phyloP scores from a whole-genome alignment of 1,284 basidiomycete genomes.

The Rhodotorula glutinis region DNA sequence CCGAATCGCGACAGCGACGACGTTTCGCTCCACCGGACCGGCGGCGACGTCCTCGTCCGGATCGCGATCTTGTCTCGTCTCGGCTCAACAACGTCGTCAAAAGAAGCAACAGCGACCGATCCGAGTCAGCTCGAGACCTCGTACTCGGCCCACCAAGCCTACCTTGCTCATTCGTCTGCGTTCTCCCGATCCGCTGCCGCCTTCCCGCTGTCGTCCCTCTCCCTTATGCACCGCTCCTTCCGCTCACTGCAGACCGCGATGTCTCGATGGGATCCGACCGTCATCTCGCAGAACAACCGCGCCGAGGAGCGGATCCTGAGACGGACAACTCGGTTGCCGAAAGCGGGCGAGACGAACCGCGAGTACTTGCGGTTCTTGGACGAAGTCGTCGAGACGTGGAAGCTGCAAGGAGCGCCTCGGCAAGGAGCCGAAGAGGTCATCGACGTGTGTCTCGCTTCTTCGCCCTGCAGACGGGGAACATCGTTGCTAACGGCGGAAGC shows the following conservation, averaged over 20 bases:
- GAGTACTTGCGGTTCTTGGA: conserved; percentile 82
- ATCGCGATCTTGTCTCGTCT: neutral
- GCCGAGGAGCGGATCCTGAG: conserved; percentile 40
- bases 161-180: conserved; percentile 2
- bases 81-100: too few relatives aligned
- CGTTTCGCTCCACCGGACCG: conserved; percentile 23
- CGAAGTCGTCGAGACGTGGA: conserved; percentile 76
- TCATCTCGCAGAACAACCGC: conserved; percentile 3
- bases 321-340: conserved; percentile 68
- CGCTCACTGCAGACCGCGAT: neutral
- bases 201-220: conserved; percentile 9
- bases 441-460: conserved; percentile 15
- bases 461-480: neutral
- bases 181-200: conserved; percentile 1
- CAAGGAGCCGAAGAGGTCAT: conserved; percentile 52
- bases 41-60: conserved; percentile 17
- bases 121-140: neutral
- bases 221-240: conserved; percentile 21
- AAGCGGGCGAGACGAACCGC: conserved; percentile 73
- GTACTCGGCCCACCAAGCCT: neutral
- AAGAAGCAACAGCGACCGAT: neutral
- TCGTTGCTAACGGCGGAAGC: too few relatives aligned
- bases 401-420: conserved; percentile 60
- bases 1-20: conserved; percentile 10
- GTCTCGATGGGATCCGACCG: neutral